Evolutionary conservation across 495 filamentous ascomycete species (phyloP).

Genomic region (Tuber brumale): DNA sequence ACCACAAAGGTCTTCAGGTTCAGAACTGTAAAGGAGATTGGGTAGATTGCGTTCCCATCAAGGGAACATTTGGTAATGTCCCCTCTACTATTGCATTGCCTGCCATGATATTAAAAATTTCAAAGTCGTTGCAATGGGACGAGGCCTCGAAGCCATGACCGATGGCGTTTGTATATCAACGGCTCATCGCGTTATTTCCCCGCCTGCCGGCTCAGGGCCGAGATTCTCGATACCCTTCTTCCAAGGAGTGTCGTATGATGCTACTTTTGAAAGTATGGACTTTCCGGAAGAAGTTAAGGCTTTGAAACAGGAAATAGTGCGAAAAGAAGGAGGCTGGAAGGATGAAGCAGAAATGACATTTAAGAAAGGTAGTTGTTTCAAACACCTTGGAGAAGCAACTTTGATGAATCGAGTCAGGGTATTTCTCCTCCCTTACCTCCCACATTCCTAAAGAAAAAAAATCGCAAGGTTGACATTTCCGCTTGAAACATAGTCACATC

Average conservation of each 20-base stretch:
- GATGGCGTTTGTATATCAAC: slow-evolving; percentile 79
- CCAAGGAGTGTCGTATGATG: slow-evolving; percentile 77
- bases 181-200: slow-evolving; percentile 73
- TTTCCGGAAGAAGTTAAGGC: slow-evolving; percentile 61
- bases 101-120: slow-evolving; percentile 8
- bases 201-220: slow-evolving; percentile 58
- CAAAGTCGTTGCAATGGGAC: slow-evolving; percentile 80
- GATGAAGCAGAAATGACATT: slow-evolving; percentile 81
- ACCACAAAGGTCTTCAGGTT: slow-evolving; percentile 75
- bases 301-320: slow-evolving; percentile 52
- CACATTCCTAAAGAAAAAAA: background rate
- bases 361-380: slow-evolving; percentile 54
- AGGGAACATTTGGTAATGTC: slow-evolving; percentile 47
- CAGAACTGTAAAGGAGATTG: slow-evolving; percentile 77
- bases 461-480: slow-evolving; percentile 2
- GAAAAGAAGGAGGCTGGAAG: slow-evolving; percentile 46
- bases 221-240: slow-evolving; percentile 87
- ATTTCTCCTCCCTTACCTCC: background rate
- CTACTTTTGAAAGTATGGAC: slow-evolving; percentile 65
- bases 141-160: slow-evolving; percentile 85
- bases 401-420: slow-evolving; percentile 77
- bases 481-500: slow-evolving; percentile 52
- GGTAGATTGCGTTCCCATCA: slow-evolving; percentile 66
- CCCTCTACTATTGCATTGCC: background rate
- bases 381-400: slow-evolving; percentile 73